Percentiles rank a stretch among this genome's conserved stretches.
phyloP scores from a whole-genome alignment of 208 protist genomes.

The Leishmania turanica region DNA sequence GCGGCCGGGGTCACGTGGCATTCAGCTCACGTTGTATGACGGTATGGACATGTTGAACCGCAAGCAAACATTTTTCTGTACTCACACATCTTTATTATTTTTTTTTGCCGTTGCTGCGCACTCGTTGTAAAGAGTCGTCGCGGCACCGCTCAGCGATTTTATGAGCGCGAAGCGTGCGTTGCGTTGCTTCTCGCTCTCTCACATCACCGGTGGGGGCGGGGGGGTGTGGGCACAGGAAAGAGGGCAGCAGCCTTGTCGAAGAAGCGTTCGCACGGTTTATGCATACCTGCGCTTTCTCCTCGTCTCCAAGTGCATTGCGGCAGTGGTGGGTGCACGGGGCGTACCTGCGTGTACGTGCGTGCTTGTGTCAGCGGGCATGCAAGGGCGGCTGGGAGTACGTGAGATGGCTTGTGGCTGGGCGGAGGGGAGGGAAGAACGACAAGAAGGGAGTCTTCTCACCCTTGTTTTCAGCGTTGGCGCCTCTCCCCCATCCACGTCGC shows the following conservation, averaged over 20 bases:
- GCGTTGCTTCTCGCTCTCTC: background rate
- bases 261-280: background rate
- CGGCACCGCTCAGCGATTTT: background rate
- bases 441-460: background rate
- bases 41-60: background rate
- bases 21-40: background rate
- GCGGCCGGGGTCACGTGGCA: no score
- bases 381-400: background rate
- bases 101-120: background rate
- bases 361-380: background rate
- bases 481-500: no score
- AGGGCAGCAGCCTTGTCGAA: background rate
- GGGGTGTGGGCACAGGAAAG: background rate
- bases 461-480: no score
- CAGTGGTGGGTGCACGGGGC: background rate
- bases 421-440: background rate
- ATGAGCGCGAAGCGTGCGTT: background rate
- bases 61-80: background rate
- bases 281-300: background rate
- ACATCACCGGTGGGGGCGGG: background rate
- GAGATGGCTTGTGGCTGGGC: background rate
- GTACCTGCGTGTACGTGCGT: background rate
- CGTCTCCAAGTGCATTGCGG: background rate
- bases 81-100: background rate
- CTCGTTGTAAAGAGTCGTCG: background rate